Evolutionary conservation across 805 yeast genomes (phyloP), one percentile per base, ranked within the genome.

Genomic region (Ogataea polymorpha): DNA sequence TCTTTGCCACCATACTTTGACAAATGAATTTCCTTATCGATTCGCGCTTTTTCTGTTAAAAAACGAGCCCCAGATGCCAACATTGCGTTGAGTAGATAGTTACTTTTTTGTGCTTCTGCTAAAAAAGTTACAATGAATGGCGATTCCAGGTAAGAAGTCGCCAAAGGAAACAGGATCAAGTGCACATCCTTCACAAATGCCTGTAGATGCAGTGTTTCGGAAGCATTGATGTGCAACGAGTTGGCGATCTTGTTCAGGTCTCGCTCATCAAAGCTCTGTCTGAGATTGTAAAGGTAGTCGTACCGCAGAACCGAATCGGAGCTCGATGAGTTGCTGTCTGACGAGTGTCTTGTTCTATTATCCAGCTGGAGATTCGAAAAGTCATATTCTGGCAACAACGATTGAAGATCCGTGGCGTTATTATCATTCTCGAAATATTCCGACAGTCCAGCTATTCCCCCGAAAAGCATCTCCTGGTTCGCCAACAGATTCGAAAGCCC

Each of bases 51-150:
- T 31, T 58, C 61, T 15, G 53, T 50, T 14, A 59, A 41, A 12
- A 73, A 68, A 30, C 79, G 68, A 0, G 89, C 88, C 5, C 90
- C 89, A 26, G 80, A 81, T 0, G 90, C 86, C 26, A 84, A 55
- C 23, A 82, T 73, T 0, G 87, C 86, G 29, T 84, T 81, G 32
- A 82, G 61, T 10, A 83, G 56, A 54, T 79, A 82, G 0, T 79
- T 65, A 49, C 80, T 84, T 17, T 72, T 67, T 27, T 43, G 35
- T 1, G 62, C 57, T 17, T 55, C 57, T 16, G 44, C 43, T 17
- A 61, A 38, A 29, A 61, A 52, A 5, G 55, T 45, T 6, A 36
- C 41, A 11, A 59, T 58, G 32, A 55, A 55, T 2, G 63, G 58
- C 8, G 61, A 58, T 11, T 54, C 45, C 17, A 59, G 29, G 37